Conservation (phyloP, 495 filamentous ascomycete genomes). For the Elaphomyces granulatus region DNA sequence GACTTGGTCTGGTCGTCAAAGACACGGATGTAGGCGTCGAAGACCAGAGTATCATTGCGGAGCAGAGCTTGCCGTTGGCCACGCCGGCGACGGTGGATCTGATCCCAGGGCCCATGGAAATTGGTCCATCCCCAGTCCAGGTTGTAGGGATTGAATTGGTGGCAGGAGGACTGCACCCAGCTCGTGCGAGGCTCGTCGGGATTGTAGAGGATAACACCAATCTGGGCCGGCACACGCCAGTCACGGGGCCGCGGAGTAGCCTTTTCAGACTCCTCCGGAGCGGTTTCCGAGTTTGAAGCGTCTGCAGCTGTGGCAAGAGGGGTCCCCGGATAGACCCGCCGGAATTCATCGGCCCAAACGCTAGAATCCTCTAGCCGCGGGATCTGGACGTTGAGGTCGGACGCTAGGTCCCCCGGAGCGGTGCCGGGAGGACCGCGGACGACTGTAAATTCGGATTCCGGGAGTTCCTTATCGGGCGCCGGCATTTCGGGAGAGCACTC, state of each 20-base stretch:
- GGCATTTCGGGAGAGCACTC: slow-evolving; percentile 42
- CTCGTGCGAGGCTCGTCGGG: slow-evolving; percentile 48
- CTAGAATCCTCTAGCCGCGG: slow-evolving; percentile 14
- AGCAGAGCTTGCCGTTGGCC: slow-evolving; percentile 47
- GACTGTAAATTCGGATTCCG: slow-evolving; percentile 27
- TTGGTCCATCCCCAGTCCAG: slow-evolving; percentile 56
- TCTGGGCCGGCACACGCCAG: slow-evolving; percentile 45
- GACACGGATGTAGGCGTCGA: slow-evolving; percentile 49
- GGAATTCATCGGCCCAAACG: slow-evolving; percentile 23
- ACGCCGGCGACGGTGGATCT: slow-evolving; percentile 42
- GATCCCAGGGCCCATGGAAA: slow-evolving; percentile 46
- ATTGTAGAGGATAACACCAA: slow-evolving; percentile 51
- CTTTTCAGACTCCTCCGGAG: slow-evolving; percentile 2
- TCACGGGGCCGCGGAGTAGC: background rate
- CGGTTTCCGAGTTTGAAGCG: slow-evolving; percentile 2
- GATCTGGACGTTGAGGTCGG: slow-evolving; percentile 20
- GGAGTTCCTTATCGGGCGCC: slow-evolving; percentile 20
- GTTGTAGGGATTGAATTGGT: slow-evolving; percentile 44
- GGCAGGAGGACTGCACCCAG: slow-evolving; percentile 39
- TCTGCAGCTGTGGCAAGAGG: background rate
- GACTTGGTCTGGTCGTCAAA: slow-evolving; percentile 46
- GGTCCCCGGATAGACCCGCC: slow-evolving; percentile 15
- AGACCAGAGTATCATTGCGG: slow-evolving; percentile 47
- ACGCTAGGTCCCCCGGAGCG: slow-evolving; percentile 13
- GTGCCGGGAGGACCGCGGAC: slow-evolving; percentile 21